A percentile compares a stretch with the other conserved stretches of the same genome.
phyloP scores from a whole-genome alignment of 1,139 yeast genomes.

The Spathaspora sp. region DNA sequence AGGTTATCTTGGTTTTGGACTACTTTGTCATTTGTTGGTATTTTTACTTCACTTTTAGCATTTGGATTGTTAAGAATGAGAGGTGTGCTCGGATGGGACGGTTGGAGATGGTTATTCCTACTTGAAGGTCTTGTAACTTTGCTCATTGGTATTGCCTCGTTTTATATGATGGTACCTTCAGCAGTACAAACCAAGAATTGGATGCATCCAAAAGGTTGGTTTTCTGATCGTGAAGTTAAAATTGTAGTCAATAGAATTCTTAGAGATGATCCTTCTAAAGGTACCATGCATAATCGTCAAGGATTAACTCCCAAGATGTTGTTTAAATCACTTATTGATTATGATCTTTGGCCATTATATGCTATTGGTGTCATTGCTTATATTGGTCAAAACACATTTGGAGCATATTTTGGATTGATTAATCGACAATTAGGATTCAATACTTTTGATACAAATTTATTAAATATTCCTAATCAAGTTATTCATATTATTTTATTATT shows the following conservation, averaged over 20 bases:
- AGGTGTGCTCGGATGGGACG: slow-evolving; percentile 32
- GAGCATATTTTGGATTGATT: slow-evolving; percentile 23
- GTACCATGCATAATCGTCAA: slow-evolving; percentile 67
- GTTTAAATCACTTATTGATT: slow-evolving; percentile 45
- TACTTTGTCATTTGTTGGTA: slow-evolving; percentile 20
- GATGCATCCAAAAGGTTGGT: slow-evolving; percentile 61
- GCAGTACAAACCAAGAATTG: slow-evolving; percentile 55
- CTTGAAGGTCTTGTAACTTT: slow-evolving; percentile 63
- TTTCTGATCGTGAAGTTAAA: slow-evolving; percentile 58
- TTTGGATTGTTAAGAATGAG: slow-evolving; percentile 30
- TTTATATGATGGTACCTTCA: slow-evolving; percentile 60
- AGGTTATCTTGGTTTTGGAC: slow-evolving; percentile 23
- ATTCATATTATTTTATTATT: slow-evolving; percentile 29
- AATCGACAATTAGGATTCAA: slow-evolving; percentile 54
- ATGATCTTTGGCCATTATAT: slow-evolving; percentile 61
- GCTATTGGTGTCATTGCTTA: slow-evolving; percentile 49
- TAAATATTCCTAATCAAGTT: slow-evolving; percentile 45
- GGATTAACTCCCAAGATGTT: slow-evolving; percentile 44
- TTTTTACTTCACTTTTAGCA: slow-evolving; percentile 37
- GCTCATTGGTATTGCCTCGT: slow-evolving; percentile 50
- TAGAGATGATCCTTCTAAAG: slow-evolving; percentile 69
- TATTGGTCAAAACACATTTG: slow-evolving; percentile 37
- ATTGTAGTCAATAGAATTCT: slow-evolving; percentile 62
- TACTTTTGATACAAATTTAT: slow-evolving; percentile 53
- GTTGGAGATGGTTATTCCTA: slow-evolving; percentile 68